A percentile compares a stretch with the other conserved stretches of the same genome.
Evolutionary conservation across 1,284 basidiomycete genomes (phyloP).

Genomic region (Boletus sp.): DNA sequence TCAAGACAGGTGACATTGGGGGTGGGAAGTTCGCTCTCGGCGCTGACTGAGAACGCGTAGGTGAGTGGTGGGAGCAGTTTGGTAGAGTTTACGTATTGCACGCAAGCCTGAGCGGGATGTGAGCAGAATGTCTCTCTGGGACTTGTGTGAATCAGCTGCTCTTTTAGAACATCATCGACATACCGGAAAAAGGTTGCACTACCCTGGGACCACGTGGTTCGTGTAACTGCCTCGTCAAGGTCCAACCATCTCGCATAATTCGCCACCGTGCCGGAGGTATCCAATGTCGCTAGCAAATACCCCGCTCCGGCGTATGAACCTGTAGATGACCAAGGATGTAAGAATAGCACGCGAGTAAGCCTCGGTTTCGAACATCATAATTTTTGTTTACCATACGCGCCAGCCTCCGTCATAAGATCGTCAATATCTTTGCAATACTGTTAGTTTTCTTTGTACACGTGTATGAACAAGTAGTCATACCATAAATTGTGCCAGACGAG

Average conservation of each 20-base stretch:
- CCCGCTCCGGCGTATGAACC: conserved; percentile 70
- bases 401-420: conserved; percentile 48
- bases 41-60: conserved; percentile 49
- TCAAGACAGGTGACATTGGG: conserved; percentile 62
- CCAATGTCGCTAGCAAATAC: conserved; percentile 51
- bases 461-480: conserved; percentile 35
- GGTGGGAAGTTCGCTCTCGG: conserved; percentile 47
- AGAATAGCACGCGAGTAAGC: neutral
- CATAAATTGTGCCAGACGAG: conserved; percentile 53
- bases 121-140: conserved; percentile 67
- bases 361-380: neutral
- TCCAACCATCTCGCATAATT: conserved; percentile 66
- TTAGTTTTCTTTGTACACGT: conserved; percentile 2
- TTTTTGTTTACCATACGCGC: conserved; percentile 53
- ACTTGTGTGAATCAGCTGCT: neutral
- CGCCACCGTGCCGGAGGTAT: conserved; percentile 38
- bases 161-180: conserved; percentile 7
- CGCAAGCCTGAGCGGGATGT: conserved; percentile 55
- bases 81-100: conserved; percentile 48
- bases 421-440: conserved; percentile 45
- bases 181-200: conserved; percentile 46
- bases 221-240: conserved; percentile 55
- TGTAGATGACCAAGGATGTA: conserved; percentile 24
- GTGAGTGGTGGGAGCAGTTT: conserved; percentile 38
- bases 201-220: conserved; percentile 56